Evolutionary conservation across 2,329 filamentous ascomycete genomes (phyloP).

Genomic region (Exserohilum rostratum): DNA sequence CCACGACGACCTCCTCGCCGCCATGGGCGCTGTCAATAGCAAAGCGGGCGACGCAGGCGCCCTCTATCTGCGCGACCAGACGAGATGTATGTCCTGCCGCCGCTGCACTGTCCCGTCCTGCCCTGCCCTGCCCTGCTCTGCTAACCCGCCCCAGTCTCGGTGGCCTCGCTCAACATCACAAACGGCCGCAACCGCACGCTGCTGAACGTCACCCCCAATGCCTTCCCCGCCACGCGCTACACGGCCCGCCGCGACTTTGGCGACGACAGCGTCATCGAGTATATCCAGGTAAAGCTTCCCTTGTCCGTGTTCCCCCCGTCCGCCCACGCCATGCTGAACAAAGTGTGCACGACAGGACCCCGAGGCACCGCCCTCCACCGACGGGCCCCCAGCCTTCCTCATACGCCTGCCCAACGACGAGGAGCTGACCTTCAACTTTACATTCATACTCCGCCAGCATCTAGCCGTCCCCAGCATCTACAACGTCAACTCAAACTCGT

Average conservation of each 20-base stretch:
- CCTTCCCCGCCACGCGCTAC: constrained; percentile 82
- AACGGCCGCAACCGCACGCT: constrained; percentile 79
- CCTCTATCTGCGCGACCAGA: constrained; percentile 89
- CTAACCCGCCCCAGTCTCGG: constrained; percentile 69
- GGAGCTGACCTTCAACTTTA: constrained; percentile 91
- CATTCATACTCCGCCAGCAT: constrained; percentile 74
- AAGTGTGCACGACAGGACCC: constrained; percentile 67
- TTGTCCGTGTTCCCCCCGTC: constrained; percentile 54
- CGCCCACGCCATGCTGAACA: constrained; percentile 15
- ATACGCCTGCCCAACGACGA: constrained; percentile 89
- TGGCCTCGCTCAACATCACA: constrained; percentile 81
- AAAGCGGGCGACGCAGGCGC: constrained; percentile 77
- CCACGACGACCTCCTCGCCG: constrained; percentile 30
- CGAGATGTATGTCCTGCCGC: constrained; percentile 72
- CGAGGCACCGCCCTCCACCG: constrained; percentile 56
- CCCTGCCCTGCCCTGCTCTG: constrained; percentile 48
- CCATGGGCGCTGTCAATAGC: constrained; percentile 92
- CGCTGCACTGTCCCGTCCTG: no score
- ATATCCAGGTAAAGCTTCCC: constrained; percentile 67
- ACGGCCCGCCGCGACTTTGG: constrained; percentile 72
- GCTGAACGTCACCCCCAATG: constrained; percentile 80
- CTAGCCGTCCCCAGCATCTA: constrained; percentile 51
- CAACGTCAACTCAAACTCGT: constrained; percentile 54
- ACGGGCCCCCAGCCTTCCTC: constrained; percentile 71
- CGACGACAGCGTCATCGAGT: constrained; percentile 82